Conservation (phyloP, 176 grass and related monocot genomes). For the Juncus inflexus region DNA sequence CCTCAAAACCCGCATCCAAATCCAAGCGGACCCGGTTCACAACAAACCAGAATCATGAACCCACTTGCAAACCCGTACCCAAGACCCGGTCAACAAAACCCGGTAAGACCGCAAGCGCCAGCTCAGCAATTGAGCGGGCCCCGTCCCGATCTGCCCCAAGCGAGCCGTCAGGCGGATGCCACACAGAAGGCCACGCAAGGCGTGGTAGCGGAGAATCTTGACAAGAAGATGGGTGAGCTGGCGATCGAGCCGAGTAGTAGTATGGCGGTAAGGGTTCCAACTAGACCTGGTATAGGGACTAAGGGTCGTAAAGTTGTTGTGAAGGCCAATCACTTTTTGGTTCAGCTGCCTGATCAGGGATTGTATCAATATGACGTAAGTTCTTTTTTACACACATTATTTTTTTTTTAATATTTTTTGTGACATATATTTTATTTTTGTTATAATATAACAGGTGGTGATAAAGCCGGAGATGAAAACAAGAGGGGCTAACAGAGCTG, state of each 20-base stretch:
- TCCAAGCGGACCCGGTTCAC: too few relatives aligned
- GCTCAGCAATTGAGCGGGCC: not conserved
- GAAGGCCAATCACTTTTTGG: constrained; percentile 69
- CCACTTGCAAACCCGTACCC: too few relatives aligned
- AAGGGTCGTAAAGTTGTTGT: not conserved
- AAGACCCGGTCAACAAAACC: too few relatives aligned
- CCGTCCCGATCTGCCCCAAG: constrained; percentile 23
- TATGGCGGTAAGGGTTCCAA: constrained; percentile 20
- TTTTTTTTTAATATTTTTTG: not conserved
- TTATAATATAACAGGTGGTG: constrained; percentile 32
- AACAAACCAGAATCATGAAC: too few relatives aligned
- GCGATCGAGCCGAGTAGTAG: constrained; percentile 3
- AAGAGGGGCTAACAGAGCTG: constrained; percentile 17
- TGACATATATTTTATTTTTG: not conserved
- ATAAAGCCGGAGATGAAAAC: constrained; percentile 30
- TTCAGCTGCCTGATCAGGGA: constrained; percentile 40
- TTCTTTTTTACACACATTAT: not conserved
- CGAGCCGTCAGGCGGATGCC: constrained; percentile 6
- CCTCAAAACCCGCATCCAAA: too few relatives aligned
- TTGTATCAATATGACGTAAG: constrained; percentile 60
- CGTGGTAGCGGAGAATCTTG: constrained; percentile 1
- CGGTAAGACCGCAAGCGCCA: not conserved
- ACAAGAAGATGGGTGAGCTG: constrained; percentile 11
- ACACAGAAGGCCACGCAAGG: not conserved
- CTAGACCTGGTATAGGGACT: constrained; percentile 34